Evolutionary conservation across 495 filamentous ascomycete species (phyloP).

Genomic region (Penicillium maclennaniae): DNA sequence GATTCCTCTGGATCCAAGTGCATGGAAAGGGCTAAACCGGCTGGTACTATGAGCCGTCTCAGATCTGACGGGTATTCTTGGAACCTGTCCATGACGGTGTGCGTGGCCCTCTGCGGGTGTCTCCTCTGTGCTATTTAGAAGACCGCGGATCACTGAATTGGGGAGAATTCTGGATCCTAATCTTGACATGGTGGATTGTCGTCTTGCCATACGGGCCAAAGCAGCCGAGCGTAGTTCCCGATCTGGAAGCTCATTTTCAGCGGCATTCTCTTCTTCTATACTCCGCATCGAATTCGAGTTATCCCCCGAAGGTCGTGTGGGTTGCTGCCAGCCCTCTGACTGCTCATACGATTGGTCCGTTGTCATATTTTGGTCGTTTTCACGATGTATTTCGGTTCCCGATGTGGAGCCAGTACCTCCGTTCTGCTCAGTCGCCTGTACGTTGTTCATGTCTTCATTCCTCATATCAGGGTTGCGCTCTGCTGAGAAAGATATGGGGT

Average conservation of each 20-base stretch:
- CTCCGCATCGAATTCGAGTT: constrained; percentile 29
- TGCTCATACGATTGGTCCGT: constrained; percentile 10
- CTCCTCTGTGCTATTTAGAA: constrained; percentile 46
- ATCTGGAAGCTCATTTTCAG: constrained; percentile 23
- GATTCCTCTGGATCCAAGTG: constrained; percentile 37
- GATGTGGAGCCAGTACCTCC: constrained; percentile 21
- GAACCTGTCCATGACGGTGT: constrained; percentile 45
- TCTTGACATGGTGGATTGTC: constrained; percentile 50
- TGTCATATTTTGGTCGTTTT: constrained; percentile 14
- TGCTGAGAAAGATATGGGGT: constrained; percentile 18
- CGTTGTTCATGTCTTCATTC: constrained; percentile 43
- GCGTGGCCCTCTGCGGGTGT: constrained; percentile 47
- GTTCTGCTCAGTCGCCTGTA: constrained; percentile 28
- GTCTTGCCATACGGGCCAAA: constrained; percentile 42
- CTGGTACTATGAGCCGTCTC: constrained; percentile 35
- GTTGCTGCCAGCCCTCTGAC: constrained; percentile 23
- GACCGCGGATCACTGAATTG: constrained; percentile 44
- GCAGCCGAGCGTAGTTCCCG: constrained; percentile 35
- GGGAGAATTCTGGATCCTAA: constrained; percentile 49
- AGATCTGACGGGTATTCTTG: constrained; percentile 36
- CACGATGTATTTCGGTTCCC: constrained; percentile 15
- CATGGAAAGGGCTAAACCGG: constrained; percentile 44
- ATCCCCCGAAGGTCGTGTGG: constrained; percentile 12
- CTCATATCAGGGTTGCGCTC: constrained; percentile 25
- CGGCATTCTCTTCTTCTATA: constrained; percentile 31